Evolutionary conservation across 1,139 yeast species (phyloP), one percentile per base, ranked within the genome.

Genomic region (Scheffersomyces cryptocercus): DNA sequence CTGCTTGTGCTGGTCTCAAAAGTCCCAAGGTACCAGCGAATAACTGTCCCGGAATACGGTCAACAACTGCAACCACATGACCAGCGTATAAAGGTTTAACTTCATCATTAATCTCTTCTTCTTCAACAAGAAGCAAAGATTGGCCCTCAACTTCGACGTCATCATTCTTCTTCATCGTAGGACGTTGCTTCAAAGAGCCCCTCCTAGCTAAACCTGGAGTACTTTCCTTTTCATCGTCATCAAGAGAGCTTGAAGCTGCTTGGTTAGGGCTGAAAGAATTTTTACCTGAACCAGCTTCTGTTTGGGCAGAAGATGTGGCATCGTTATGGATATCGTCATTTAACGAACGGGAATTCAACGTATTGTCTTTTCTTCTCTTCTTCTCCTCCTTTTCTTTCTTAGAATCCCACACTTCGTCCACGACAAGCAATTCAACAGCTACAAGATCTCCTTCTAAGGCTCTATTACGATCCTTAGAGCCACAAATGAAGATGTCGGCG

Each of bases 81-180:
- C 99, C 99, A 2, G 99, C 98, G 59, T 93, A 93, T 44, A 93
- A 75, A 8, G 99, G 99, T 64, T 88, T 91, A 53, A 84, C 82
- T 39, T 88, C 96, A 62, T 93, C 98, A 59, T 86, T 89, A 52
- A 90, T 86, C 63, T 91, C 97, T 60, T 93, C 98, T 63, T 93
- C 99, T 67, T 93, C 99, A 14, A 87, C 95, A 47, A 93, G 73
- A 39, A 93, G 71, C 50, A 93, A 74, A 1, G 96, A 87, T 68
- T 93, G 99, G 40, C 99, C 99, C 67, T 93, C 99, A 38, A 93
- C 99, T 68, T 93, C 99, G 29, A 93, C 97, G 61, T 93, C 99
- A 62, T 93, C 99, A 60, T 90, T 91, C 67, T 93, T 93, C 78
- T 93, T 93, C 78, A 91, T 95, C n/a, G 96, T 88, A 35, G 99